Base-by-base conservation (phyloP, 805 yeast genomes). In the Wickerhamiella nectarea region DNA sequence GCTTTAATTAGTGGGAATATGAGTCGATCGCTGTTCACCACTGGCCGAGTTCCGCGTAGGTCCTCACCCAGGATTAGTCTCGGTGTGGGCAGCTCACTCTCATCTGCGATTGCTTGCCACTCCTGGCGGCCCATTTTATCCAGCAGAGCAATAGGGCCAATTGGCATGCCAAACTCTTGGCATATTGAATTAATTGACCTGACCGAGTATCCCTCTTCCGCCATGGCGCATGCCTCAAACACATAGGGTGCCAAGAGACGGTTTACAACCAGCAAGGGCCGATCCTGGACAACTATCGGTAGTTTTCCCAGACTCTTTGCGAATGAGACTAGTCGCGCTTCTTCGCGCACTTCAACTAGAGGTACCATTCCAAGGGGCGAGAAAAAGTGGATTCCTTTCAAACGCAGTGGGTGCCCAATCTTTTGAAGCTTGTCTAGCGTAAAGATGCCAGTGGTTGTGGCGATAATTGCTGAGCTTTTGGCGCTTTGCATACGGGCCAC, bases 171-270 rank as follows among this genome's bases (percentile, higher is more conserved):
- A 25, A 40, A 40, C n/a, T 25, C n/a, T 4, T 8, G 14, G 14
- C 36, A 35, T 2, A 21, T 38, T 6, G 21, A 10, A 19, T 40
- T 33, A 24, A 40, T 40, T 4, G 33, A 15, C 2, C 14, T 79
- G 26, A 89, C 69, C 1, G 95, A 94, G 15, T 84, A 74, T 18
- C 95, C 80, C 57, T 91, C 98, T 51, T 91, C 97, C 37, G 89
- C 68, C 43, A 93, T 66, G 57, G 85, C 91, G 11, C 91, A 75
- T 56, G 93, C 99, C 62, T 91, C 99, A 56, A 91, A 89, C 15
- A 91, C 62, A n/a, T 40, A 40, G 2, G 43, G 38, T 3, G 25
- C 28, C 9, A 40, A 29, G 2, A 33, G 4, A 8, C 38, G 18
- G 33, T 33, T 40, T 3, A 40, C 38, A 15, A 40, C 9, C 4